These are phyloP conservation scores for Amesomyces nigricolor DNA, from an alignment of 2,329 filamentous ascomycete genomes.

Conservation along the genomic window DNA sequence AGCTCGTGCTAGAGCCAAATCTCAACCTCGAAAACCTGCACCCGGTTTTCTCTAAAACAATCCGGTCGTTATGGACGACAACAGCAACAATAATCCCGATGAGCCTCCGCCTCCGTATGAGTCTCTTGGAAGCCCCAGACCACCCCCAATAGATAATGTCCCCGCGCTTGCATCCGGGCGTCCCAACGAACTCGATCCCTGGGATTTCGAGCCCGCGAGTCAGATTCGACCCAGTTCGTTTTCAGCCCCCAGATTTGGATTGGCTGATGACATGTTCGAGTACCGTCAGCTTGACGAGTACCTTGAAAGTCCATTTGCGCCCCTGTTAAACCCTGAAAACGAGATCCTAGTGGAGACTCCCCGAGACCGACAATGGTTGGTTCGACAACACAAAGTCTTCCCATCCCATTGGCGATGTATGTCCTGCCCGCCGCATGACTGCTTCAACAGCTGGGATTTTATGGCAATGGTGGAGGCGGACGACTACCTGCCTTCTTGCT, in stretches of 20 bases:
- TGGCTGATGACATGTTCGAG: neutral
- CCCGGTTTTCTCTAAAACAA: too few relatives aligned
- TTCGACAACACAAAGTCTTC: constrained; percentile 2
- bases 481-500: neutral
- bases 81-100: neutral
- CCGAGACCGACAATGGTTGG: neutral
- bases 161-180: neutral
- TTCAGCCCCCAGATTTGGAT: too few relatives aligned
- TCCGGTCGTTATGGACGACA: neutral
- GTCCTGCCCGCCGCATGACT: neutral
- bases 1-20: too few relatives aligned
- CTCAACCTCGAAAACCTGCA: too few relatives aligned
- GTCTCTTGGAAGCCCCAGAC: neutral
- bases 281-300: neutral
- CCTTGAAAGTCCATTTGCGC: neutral
- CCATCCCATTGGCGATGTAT: constrained; percentile 1
- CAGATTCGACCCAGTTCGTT: too few relatives aligned
- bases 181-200: neutral
- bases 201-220: neutral
- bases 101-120: neutral
- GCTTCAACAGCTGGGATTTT: neutral
- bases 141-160: neutral
- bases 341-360: neutral
- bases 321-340: neutral
- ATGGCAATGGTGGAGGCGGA: neutral